Base-by-base conservation (phyloP, 2,329 filamentous ascomycete genomes). In the Coniella vitis region DNA sequence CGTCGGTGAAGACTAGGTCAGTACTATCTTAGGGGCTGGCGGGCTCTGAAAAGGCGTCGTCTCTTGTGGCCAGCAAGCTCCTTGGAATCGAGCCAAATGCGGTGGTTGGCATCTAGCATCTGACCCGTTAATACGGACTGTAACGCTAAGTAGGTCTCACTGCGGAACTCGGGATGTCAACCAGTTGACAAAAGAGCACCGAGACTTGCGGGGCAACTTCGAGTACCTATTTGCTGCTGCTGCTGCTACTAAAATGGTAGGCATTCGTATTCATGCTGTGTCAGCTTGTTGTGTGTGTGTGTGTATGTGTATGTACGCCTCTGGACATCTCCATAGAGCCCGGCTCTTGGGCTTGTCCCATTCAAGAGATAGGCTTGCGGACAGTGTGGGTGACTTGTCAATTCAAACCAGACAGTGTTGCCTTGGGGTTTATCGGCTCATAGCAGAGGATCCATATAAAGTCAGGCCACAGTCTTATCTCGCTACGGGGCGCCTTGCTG, bases 371-470 rank as follows among this genome's bases (percentile, higher is more conserved):
- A n/a, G n/a, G n/a, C n/a, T n/a, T n/a, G n/a, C n/a, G n/a, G n/a
- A n/a, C n/a, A n/a, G n/a, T n/a, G n/a, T n/a, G n/a, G n/a, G n/a
- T 4, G 5, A 34, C 29, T 42, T 7, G 16, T 42, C 29, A 42
- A 42, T 20, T 34, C 40, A 42, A 42, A 42, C 40, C 14, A 42
- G 20, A 42, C 29, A 42, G 13, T 34, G 17, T 34, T 42, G 31
- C 16, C 16, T 7, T 42, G 8, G 19, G 25, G 10, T 7, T 17
- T 7, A 34, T 20, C 32, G 16, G 34, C 34, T 14, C 4, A 13
- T 14, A 16, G 14, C 14, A 4, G 7, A 36, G 34, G 34, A 4
- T 36, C 34, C 34, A 36, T 16, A 14, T 32, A 14, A 32, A 36
- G 34, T 14, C 34, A 14, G 5, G 5, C 34, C 34, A 36, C 34